Conservation (phyloP, 2,329 filamentous ascomycete species). For the Dryadomyces sulphureus region DNA sequence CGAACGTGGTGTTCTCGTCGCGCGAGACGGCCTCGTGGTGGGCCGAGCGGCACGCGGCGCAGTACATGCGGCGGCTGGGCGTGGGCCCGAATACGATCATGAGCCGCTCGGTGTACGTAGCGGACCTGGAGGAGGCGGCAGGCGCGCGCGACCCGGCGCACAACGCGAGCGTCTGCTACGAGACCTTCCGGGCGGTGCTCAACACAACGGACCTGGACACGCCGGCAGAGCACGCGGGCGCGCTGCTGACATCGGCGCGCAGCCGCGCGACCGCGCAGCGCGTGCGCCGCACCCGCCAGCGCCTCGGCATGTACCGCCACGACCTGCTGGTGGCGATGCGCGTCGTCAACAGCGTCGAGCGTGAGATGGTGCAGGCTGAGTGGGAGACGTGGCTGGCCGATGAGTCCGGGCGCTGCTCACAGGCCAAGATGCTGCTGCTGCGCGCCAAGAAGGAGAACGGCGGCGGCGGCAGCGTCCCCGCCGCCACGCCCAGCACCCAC, state of each 20-base stretch:
- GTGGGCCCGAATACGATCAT: slow-evolving; percentile 66
- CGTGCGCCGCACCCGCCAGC: slow-evolving; percentile 66
- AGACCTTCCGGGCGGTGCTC: slow-evolving; percentile 45
- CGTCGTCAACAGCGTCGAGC: slow-evolving; percentile 78
- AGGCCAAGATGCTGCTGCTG: slow-evolving; percentile 33
- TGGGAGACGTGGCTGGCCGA: slow-evolving; percentile 87
- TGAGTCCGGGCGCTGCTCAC: slow-evolving; percentile 62
- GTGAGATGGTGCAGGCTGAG: slow-evolving; percentile 70
- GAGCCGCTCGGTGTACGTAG: slow-evolving; percentile 73
- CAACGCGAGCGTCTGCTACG: slow-evolving; percentile 21
- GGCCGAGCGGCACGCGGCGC: slow-evolving; percentile 64
- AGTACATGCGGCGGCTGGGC: slow-evolving; percentile 70
- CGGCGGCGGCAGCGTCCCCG: too few relatives aligned
- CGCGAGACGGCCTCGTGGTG: slow-evolving; percentile 68
- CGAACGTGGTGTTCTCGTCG: slow-evolving; percentile 63
- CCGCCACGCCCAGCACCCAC: neutral
- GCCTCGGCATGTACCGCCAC: slow-evolving; percentile 71
- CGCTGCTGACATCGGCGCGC: slow-evolving; percentile 28
- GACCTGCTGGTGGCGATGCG: slow-evolving; percentile 83
- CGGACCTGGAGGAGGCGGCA: slow-evolving; percentile 57
- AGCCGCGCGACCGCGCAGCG: slow-evolving; percentile 45
- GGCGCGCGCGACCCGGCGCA: slow-evolving; percentile 14
- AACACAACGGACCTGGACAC: slow-evolving; percentile 43
- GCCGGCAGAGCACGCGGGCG: slow-evolving; percentile 36
- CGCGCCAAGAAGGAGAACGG: slow-evolving; percentile 9